Evolutionary conservation across 805 yeast species (phyloP), one percentile per base, ranked within the genome.

Genomic region (Lipomyces spencermartinsiae): DNA sequence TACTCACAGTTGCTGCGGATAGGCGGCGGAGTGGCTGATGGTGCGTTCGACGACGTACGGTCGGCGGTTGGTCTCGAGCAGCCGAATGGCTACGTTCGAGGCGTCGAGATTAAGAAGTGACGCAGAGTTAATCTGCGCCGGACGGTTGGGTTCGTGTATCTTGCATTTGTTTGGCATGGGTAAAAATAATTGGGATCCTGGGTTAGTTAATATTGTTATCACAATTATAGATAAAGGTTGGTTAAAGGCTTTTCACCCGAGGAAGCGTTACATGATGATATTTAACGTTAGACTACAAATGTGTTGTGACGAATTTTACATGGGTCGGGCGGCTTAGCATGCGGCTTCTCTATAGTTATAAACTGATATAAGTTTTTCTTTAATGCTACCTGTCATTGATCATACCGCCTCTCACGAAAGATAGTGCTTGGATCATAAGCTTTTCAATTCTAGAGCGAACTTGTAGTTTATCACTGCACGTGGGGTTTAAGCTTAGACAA

Each of bases 11-110:
- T 46, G 31, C 25, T 63, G 56, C 31, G 64, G 34, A 56, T 57
- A 25, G 49, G 59, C 6, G 67, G 67, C 31, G 64, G 64, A 7
- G 64, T 66, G 10, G 67, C 39, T 6, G 68, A 65, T 19, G 68
- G 68, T 7, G 68, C 65, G 3, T 65, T 65, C 29, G 68, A 65
- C 12, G 58, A 31, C 33, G 60, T 43, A 19, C 49, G 22, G n/a
- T 43, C 22, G 9, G 49, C 49, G 22, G 10, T 43, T 16, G 49
- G 16, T 16, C n/a, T 43, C 49, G 49, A 43, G 22, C 22, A 16
- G 22, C 7, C 22, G 29, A 25, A 25, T 25, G 29, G 29, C 22
- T 16, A 16, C n/a, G 3, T 43, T 43, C 49, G 49, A 6, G 49
- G 6, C 22, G 49, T 5, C 49, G 49, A 43, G 49, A 43, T 43